Base-by-base conservation (phyloP, 2,329 filamentous ascomycete species). In the Stromatinia cepivora region DNA sequence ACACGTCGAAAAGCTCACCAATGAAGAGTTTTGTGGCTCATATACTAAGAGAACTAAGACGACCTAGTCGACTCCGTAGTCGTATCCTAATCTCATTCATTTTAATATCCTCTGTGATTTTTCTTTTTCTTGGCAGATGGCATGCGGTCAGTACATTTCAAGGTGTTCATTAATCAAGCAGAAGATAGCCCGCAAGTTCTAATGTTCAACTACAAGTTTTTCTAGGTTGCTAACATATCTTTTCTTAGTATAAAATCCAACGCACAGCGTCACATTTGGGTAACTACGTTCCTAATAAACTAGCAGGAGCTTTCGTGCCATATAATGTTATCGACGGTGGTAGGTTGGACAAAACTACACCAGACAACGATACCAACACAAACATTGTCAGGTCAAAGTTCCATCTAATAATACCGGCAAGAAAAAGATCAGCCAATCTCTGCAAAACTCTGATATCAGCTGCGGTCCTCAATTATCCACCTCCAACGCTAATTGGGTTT, bases 401-500 rank as follows among this genome's bases (percentile, higher is more conserved):
- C 71, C 86, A 88, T 75, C 81, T 89, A 50, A 76, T 88, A 39
- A 80, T 88, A 61, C 83, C 84, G 8, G 81, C 84, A 8, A 80
- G 81, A 54, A 83, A 82, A 48, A 73, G 81, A 25, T 72, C 70
- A 13, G 25, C 52, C 15, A 81, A 82, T n/a, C 81, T 88, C 53
- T 89, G 87, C 80, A 85, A 85, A 72, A 84, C 85, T 1, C 75
- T 87, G 17, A 79, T 87, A 17, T 87, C 86, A 1, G 83, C 85
- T 1, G 85, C 86, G 77, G 81, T 88, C n/a, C 79, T 88, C 52
- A 82, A 85, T 70, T 89, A 87, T 67, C 87, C 87, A 13, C 83
- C 86, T 20, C 84, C 86, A 9, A 86, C 84, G 1, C 75, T 87
- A 42, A 79, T 88, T 59, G 84, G 84, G 74, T 79, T 74, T 58